These are phyloP conservation scores for Corylus heterophylla DNA, from an alignment of 306 rosid genomes.

Conservation along the genomic window DNA sequence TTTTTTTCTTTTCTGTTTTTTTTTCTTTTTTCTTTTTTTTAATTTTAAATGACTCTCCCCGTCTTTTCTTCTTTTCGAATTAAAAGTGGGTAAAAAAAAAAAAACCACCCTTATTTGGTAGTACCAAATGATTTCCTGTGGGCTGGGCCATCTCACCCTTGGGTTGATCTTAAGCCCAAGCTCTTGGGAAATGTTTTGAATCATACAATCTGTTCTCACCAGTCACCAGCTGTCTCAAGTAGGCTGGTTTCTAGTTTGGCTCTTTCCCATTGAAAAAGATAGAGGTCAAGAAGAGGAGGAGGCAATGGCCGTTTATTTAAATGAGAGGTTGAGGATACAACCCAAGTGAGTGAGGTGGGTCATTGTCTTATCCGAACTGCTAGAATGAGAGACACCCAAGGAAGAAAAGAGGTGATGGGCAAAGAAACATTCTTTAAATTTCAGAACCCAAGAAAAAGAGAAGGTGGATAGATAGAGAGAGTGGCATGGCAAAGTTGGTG, in stretches of 20 bases:
- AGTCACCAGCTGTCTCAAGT: neutral
- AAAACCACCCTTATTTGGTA: no score
- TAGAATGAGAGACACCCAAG: slow-evolving; percentile 36
- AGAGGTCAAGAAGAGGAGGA: neutral
- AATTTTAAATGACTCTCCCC: no score
- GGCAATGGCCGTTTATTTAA: slow-evolving; percentile 12
- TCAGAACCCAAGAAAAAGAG: slow-evolving; percentile 16
- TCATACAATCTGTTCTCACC: neutral
- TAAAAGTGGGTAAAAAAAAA: no score
- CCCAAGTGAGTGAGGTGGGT: slow-evolving; percentile 41
- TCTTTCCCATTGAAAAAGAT: neutral
- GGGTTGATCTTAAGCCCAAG: neutral
- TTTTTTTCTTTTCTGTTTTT: no score
- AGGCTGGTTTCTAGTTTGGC: neutral
- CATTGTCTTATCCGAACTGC: slow-evolving; percentile 63
- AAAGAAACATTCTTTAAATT: slow-evolving; percentile 20
- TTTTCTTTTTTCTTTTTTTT: no score
- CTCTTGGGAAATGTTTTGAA: neutral
- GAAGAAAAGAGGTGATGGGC: slow-evolving; percentile 34
- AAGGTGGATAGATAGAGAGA: slow-evolving; percentile 3
- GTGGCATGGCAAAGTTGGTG: slow-evolving; percentile 71
- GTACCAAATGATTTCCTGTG: neutral
- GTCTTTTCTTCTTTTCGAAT: no score
- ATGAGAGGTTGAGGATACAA: slow-evolving; percentile 56
- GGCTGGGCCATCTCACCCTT: neutral